Evolutionary conservation across 805 yeast genomes (phyloP), one percentile per base, ranked within the genome.

Genomic region (Ogataea ganodermae): DNA sequence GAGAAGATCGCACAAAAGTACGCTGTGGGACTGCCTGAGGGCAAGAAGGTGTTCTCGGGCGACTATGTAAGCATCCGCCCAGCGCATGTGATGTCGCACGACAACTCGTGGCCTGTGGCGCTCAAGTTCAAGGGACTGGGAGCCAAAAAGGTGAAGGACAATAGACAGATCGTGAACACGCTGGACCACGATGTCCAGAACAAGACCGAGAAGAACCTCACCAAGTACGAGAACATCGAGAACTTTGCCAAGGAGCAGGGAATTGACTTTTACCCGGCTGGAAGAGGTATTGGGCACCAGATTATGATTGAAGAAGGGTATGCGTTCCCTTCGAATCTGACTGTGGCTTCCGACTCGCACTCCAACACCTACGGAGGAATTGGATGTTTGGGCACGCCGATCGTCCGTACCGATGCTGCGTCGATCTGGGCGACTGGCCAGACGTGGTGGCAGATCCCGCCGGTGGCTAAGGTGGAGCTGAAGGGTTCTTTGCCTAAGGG

Each of bases 371-470:
- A 94, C 64, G 99, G 99, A 57, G 99, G 99, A 63, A 75, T 94
- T 40, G 98, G 98, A 16, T 75, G 96, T 18, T 73, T 94, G 48
- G 99, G 99, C 44, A 95, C 99, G 2, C 98, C 99, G 8, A 86
- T 94, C 46, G 99, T 94, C 47, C 81, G 99, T 69, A 94, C 99
- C 0, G 99, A 94, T 69, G 99, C 98, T 18, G 99, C 99, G 3
- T 82, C 97, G 8, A 92, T 94, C 56, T 94, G 99, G 99, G 98
- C 99, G 10, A 94, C 99, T 0, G 98, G 98, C 33, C 96, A 90
- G 71, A 94, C 99, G 3, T 94, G 99, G 99, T 94, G 99, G 99
- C 99, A 95, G 79, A 89, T 94, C 46, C 99, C 99, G 2, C 98
- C 99, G 0, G 98, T 94, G 20, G 99, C 98, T 28, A 81, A 83